Conservation (phyloP, 768 basidiomycete genomes). For the Mycena kentingensis region DNA sequence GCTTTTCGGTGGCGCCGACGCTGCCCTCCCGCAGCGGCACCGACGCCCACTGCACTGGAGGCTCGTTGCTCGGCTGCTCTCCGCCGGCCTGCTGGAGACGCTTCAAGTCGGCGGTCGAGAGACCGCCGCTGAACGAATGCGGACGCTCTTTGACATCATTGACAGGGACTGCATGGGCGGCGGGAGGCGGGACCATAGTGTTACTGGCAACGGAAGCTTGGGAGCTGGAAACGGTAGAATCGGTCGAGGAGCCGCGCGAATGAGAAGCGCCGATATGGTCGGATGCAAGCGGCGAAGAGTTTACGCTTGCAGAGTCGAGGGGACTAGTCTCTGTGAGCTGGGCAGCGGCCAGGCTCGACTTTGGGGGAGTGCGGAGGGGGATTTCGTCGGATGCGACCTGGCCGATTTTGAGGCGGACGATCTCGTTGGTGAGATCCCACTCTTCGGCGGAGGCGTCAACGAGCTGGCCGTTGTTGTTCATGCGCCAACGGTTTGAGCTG, state of each 20-base stretch:
- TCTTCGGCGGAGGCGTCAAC: slow-evolving; percentile 57
- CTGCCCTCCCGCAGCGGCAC: slow-evolving; percentile 52
- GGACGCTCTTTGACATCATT: slow-evolving; percentile 74
- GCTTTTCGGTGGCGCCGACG: slow-evolving; percentile 40
- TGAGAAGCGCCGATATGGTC: slow-evolving; percentile 70
- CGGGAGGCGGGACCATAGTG: slow-evolving; percentile 54
- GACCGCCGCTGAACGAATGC: slow-evolving; percentile 78
- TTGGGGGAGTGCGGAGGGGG: slow-evolving; percentile 67
- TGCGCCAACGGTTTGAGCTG: slow-evolving; percentile 59
- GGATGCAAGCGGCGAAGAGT: slow-evolving; percentile 70
- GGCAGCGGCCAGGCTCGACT: slow-evolving; percentile 57
- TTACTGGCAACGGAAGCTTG: slow-evolving; percentile 61
- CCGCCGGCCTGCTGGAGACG: slow-evolving; percentile 73
- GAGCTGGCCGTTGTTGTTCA: slow-evolving; percentile 64
- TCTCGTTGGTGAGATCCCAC: slow-evolving; percentile 76
- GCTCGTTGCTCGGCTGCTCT: slow-evolving; percentile 29
- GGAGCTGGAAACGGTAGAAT: slow-evolving; percentile 63
- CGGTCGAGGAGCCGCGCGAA: slow-evolving; percentile 83
- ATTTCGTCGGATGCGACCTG: slow-evolving; percentile 55
- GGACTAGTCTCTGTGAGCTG: slow-evolving; percentile 70
- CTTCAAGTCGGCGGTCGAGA: slow-evolving; percentile 72
- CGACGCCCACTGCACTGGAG: slow-evolving; percentile 51
- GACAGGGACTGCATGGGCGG: slow-evolving; percentile 52
- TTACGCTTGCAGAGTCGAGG: slow-evolving; percentile 70
- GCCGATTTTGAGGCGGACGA: slow-evolving; percentile 70